Base-by-base conservation (phyloP, 805 yeast genomes). In the Yarrowia osloensis region DNA sequence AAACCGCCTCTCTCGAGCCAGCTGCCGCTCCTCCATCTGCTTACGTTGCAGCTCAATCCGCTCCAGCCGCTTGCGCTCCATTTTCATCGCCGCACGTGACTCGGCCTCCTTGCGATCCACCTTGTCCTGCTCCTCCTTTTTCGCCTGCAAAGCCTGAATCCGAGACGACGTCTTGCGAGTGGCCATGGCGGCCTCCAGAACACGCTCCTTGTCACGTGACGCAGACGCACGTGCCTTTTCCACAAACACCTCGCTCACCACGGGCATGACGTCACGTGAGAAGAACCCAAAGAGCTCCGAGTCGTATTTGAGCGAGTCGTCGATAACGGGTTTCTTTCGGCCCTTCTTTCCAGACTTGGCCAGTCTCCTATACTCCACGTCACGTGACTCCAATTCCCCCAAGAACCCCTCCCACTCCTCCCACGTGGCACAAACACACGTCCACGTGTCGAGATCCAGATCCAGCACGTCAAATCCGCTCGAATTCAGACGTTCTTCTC, bases 81-180 rank as follows among this genome's bases (percentile, higher is more conserved):
- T 15, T 26, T 19, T 9, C 28, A 17, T 19, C 0, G 63, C 49
- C 19, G n/a, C 54, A 24, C 68, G 68, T 21, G 55, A 49, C 61
- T 63, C 70, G 15, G 59, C 42, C 39, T 67, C 66, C 12, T 57
- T 29, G 22, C 49, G 61, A 39, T 65, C 69, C 5, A 44, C 29
- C 13, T 67, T 66, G 40, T 69, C 67, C 35, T 71, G 74, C 49
- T 73, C 74, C 33, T 71, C 74, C 26, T 68, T 70, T 61, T 70
- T 70, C 13, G 62, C 66, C 52, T 69, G 69, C 61, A 71, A 68
- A 50, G 70, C 72, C 50, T 76, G 78, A 24, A 76, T 68, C 21
- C 79, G 74, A 21, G 77, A 71, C 1, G 77, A 74, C 31, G 76
- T 71, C 68, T 76, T 77, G 4, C 78, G 70, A 52, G 73, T 75